Conservation (phyloP, 2,329 filamentous ascomycete genomes). For the Beauveria asiatica region DNA sequence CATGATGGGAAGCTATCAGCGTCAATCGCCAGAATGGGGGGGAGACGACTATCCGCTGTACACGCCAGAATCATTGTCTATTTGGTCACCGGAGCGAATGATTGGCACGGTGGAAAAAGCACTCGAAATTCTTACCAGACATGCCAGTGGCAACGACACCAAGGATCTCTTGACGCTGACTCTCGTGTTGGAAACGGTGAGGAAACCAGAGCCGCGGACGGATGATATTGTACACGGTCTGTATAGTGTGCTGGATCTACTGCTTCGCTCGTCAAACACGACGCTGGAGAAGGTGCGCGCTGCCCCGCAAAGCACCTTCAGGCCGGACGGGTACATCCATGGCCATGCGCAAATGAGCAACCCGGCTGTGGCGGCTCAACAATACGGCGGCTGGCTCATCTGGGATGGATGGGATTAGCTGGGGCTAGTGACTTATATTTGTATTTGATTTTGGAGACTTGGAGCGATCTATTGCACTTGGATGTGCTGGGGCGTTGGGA, state of each 20-base stretch:
- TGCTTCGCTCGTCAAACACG: constrained; percentile 34
- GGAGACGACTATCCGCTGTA: constrained; percentile 26
- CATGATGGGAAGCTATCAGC: constrained; percentile 21
- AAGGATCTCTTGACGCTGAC: constrained; percentile 43
- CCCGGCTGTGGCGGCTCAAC: constrained; percentile 20
- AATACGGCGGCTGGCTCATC: constrained; percentile 28
- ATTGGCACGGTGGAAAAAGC: constrained; percentile 38
- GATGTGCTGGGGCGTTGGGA: background rate
- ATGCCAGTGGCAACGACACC: constrained; percentile 40
- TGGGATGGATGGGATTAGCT: constrained; percentile 32
- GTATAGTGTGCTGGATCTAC: constrained; percentile 34
- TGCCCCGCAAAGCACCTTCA: constrained; percentile 15
- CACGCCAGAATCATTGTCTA: constrained; percentile 26
- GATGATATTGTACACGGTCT: constrained; percentile 35
- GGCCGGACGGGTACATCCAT: constrained; percentile 22
- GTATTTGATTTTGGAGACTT: background rate
- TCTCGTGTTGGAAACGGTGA: constrained; percentile 38
- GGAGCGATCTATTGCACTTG: background rate
- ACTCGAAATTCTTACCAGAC: constrained; percentile 35
- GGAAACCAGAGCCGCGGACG: constrained; percentile 30
- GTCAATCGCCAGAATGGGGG: constrained; percentile 26
- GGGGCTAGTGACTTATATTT: background rate
- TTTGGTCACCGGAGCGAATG: constrained; percentile 35
- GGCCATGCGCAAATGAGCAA: constrained; percentile 20
- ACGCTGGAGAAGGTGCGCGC: constrained; percentile 29